Evolutionary conservation across 306 rosid genomes (phyloP).

Genomic region (Chamaecrista fasciculata): DNA sequence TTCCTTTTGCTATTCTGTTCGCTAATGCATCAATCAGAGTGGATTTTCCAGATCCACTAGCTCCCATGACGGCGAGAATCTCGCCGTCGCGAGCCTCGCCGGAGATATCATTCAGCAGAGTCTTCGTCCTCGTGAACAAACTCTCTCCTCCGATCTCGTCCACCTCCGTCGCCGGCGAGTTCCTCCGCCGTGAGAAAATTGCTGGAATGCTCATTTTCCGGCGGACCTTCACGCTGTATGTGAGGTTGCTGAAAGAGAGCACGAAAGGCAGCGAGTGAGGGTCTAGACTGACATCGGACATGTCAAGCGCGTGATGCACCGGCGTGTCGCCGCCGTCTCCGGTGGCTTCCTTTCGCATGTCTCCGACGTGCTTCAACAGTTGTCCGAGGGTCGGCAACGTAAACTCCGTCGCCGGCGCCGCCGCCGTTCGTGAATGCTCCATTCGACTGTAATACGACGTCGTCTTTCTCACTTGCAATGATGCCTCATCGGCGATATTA

Average conservation of each 20-base stretch:
- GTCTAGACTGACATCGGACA: conserved; percentile 36
- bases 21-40: conserved; percentile 90
- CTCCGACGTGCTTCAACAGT: conserved; percentile 70
- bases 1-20: conserved; percentile 78
- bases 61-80: conserved; percentile 86
- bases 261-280: conserved; percentile 62
- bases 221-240: conserved; percentile 68
- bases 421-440: no score
- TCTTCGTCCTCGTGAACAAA: conserved; percentile 41
- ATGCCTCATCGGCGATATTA: no score
- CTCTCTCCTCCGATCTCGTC: conserved; percentile 9
- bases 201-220: conserved; percentile 46
- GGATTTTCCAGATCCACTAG: conserved; percentile 91
- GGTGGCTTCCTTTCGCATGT: conserved; percentile 47
- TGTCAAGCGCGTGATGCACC: conserved; percentile 51
- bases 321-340: conserved; percentile 72
- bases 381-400: conserved; percentile 65
- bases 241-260: conserved; percentile 68
- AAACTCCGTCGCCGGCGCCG: no score
- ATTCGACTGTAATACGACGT: conserved; percentile 28
- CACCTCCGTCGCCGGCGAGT: conserved; percentile 26
- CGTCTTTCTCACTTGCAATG: conserved; percentile 40
- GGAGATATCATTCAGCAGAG: conserved; percentile 70
- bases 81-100: conserved; percentile 95
- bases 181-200: background rate